Evolutionary conservation across 805 yeast genomes (phyloP).

Genomic region (Yarrowia sp.): DNA sequence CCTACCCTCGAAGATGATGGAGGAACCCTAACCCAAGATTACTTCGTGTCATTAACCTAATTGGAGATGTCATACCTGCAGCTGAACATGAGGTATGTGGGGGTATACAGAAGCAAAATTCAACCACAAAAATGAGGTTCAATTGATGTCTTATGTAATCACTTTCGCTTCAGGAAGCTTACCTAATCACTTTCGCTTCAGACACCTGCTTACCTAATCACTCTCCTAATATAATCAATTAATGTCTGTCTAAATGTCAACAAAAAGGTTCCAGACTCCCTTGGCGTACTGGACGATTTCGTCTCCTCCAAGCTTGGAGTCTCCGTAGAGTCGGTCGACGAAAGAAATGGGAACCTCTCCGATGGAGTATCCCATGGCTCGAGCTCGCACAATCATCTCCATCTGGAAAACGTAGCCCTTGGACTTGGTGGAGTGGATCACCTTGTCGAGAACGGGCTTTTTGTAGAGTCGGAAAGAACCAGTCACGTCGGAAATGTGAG

Average conservation of each 20-base stretch:
- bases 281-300: conserved; percentile 73
- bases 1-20: background rate
- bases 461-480: conserved; percentile 75
- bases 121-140: too few species aligned
- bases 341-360: conserved; percentile 78
- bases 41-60: conserved; percentile 1
- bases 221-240: background rate
- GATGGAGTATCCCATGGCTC: conserved; percentile 65
- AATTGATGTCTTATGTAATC: too few species aligned
- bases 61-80: background rate
- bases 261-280: conserved; percentile 71
- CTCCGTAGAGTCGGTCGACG: conserved; percentile 77
- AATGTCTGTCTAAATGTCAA: conserved; percentile 45
- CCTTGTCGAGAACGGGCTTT: conserved; percentile 61
- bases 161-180: too few species aligned
- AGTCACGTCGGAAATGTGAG: conserved; percentile 68
- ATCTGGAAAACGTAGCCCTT: conserved; percentile 83
- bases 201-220: too few species aligned
- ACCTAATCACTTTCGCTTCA: too few species aligned
- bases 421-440: conserved; percentile 63
- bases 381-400: conserved; percentile 85
- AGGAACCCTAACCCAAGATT: background rate
- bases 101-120: background rate
- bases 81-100: background rate
- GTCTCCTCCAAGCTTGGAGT: conserved; percentile 74